Evolutionary conservation across 106 monocot species (phyloP), one percentile per base, ranked within the genome.

Genomic region (Acanthochlamys bracteata): DNA sequence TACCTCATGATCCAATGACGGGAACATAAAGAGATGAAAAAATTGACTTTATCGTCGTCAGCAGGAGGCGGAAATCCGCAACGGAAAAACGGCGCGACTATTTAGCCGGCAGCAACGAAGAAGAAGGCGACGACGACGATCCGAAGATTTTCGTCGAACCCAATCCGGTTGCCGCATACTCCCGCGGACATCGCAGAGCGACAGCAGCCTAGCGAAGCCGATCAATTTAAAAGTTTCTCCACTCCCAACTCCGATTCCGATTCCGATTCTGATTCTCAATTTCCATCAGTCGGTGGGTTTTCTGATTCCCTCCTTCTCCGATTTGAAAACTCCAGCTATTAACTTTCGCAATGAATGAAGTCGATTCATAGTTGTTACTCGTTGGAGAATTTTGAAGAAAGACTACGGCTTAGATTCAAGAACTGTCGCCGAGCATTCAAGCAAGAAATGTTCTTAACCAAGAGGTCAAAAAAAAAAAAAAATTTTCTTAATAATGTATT

Each of bases 71-170:
- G 75, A 8, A 75, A 80, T 11, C 80, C 80, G 80, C 46, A 68
- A 6, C 43, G 66, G n/a, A n/a, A 24, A 56, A 65, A 71, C 79
- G 76, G 43, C 89, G 78, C 24, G 76, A 68, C 25, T 73, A 45
- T 79, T 89, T 89, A 26, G 83, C 49, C 43, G 71, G 11, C 42
- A 79, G 67, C 49, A 17, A 12, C 49, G 17, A 17, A 3, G 49
- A 49, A 1, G 49, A 49, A 49, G 12, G 12, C 49, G 33, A 33
- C 33, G 33, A 33, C 33, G 33, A 6, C 55, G 82, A 85, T 71
- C 89, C 89, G 77, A 89, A 89, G 79, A 80, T 72, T 69, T 89
- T n/a, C 89, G 69, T 89, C 89, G 61, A 89, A 76, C 77, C 85
- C 84, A 53, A 80, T 66, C 43, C 89, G 89, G 71, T 89, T 89